Evolutionary conservation across 805 yeast species (phyloP).

Genomic region (Candida parachauliodes): DNA sequence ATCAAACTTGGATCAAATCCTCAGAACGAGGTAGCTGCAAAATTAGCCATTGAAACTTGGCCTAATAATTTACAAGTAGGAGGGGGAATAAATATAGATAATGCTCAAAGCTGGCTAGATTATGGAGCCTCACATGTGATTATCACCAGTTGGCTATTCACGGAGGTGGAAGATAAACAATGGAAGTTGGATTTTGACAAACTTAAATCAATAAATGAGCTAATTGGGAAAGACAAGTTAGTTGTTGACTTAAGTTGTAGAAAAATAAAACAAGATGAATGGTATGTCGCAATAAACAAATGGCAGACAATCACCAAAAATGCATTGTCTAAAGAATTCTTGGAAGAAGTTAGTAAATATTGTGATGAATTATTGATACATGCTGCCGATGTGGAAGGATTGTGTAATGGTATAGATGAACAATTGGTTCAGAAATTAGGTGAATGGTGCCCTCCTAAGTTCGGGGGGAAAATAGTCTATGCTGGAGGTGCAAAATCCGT

Average conservation of each 20-base stretch:
- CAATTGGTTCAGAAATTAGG: slow-evolving; percentile 67
- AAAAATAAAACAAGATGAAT: slow-evolving; percentile 31
- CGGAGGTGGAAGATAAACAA: slow-evolving; percentile 48
- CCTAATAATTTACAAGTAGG: slow-evolving; percentile 79
- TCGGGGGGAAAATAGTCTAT: slow-evolving; percentile 73
- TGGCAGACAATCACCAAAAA: slow-evolving; percentile 89
- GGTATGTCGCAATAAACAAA: slow-evolving; percentile 97
- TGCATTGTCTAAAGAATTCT: slow-evolving; percentile 50
- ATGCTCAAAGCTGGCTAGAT: slow-evolving; percentile 77
- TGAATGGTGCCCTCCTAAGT: slow-evolving; percentile 62
- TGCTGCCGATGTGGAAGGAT: slow-evolving; percentile 98
- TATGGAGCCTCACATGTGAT: slow-evolving; percentile 82
- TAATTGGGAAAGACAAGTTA: slow-evolving; percentile 63
- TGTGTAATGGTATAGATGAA: slow-evolving; percentile 89
- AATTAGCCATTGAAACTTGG: slow-evolving; percentile 70
- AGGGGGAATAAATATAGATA: slow-evolving; percentile 79
- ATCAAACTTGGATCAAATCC: slow-evolving; percentile 80
- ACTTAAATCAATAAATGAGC: slow-evolving; percentile 43
- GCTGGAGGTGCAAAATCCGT: slow-evolving; percentile 94
- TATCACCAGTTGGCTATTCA: slow-evolving; percentile 88
- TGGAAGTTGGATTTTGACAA: slow-evolving; percentile 45
- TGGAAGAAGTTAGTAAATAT: slow-evolving; percentile 52
- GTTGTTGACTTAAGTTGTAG: slow-evolving; percentile 91
- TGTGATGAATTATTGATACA: slow-evolving; percentile 89
- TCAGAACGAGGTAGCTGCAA: slow-evolving; percentile 79